phyloP scores from a whole-genome alignment of 495 filamentous ascomycete genomes.

The Acidomyces sp. region DNA sequence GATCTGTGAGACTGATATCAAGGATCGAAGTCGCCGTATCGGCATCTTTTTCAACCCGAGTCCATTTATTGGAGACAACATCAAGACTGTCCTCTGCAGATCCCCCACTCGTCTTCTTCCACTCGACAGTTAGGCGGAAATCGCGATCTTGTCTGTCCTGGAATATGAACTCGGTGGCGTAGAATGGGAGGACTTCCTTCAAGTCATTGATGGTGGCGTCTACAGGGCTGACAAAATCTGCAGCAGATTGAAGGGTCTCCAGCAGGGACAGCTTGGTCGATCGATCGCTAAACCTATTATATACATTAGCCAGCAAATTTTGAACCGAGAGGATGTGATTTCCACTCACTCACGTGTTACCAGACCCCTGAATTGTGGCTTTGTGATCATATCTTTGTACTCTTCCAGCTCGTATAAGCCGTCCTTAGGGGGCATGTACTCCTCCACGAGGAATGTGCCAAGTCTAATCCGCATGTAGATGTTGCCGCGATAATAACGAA shows the following conservation, averaged over 20 bases:
- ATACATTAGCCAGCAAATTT: background rate
- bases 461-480: slow-evolving; percentile 20
- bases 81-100: slow-evolving; percentile 2
- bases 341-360: slow-evolving; percentile 21
- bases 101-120: slow-evolving; percentile 6
- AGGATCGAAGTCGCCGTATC: slow-evolving; percentile 7
- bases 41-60: slow-evolving; percentile 16
- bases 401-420: slow-evolving; percentile 12
- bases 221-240: slow-evolving; percentile 9
- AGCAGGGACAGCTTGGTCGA: slow-evolving; percentile 11
- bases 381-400: slow-evolving; percentile 13
- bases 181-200: slow-evolving; percentile 13
- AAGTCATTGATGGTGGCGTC: slow-evolving; percentile 6
- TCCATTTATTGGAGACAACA: slow-evolving; percentile 15
- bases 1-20: slow-evolving; percentile 14
- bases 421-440: slow-evolving; percentile 8
- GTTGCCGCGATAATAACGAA: slow-evolving; percentile 21
- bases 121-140: slow-evolving; percentile 11
- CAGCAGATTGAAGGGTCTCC: slow-evolving; percentile 1
- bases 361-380: slow-evolving; percentile 11
- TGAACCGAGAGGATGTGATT: background rate
- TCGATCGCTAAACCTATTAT: slow-evolving; percentile 13
- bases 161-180: slow-evolving; percentile 16
- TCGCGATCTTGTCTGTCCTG: slow-evolving; percentile 4
- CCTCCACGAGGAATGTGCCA: slow-evolving; percentile 15